Base-by-base conservation (phyloP, 352 stramenopile species). In the Phytophthora constricta region DNA sequence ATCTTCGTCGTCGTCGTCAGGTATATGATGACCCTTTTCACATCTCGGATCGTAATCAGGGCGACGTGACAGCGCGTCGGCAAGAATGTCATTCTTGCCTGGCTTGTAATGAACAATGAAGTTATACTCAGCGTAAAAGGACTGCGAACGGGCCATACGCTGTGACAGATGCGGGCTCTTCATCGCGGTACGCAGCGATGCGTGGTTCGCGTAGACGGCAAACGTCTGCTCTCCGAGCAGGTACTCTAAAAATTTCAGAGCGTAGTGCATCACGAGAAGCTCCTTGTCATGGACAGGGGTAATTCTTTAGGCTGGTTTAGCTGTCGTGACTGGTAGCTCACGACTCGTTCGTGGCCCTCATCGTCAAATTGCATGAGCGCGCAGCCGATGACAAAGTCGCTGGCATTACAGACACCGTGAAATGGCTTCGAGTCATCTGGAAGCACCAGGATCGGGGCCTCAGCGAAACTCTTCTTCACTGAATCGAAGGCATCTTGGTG, bases 141-240 rank as follows among this genome's bases (percentile, higher is more conserved):
- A 49, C 13, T 75, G 31, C 58, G 60, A 79, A 1, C 64, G 46
- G 11, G 49, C 58, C 65, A 76, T 75, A 0, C 65, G 27, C 33
- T 77, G 50, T n/a, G n/a, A n/a, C n/a, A n/a, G n/a, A n/a, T n/a
- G n/a, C n/a, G n/a, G n/a, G n/a, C n/a, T n/a, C n/a, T n/a, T n/a
- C n/a, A n/a, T n/a, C n/a, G n/a, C n/a, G n/a, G n/a, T n/a, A n/a
- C n/a, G n/a, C n/a, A n/a, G n/a, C n/a, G n/a, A n/a, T n/a, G n/a
- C n/a, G n/a, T n/a, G n/a, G n/a, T n/a, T n/a, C n/a, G 62, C 65
- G 46, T 77, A 75, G 0, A 75, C n/a, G 25, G 16, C 26, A 23
- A 52, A 34, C 16, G 23, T 33, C 10, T 37, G 5, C 16, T 50
- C 22, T n/a, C 22, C 23, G 5, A 52, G 23, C 0, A 52, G 23